A percentile compares a stretch with the other conserved stretches of the same genome.
Evolutionary conservation across 2,329 filamentous ascomycete genomes (phyloP).

Genomic region (Colletotrichum sp.): DNA sequence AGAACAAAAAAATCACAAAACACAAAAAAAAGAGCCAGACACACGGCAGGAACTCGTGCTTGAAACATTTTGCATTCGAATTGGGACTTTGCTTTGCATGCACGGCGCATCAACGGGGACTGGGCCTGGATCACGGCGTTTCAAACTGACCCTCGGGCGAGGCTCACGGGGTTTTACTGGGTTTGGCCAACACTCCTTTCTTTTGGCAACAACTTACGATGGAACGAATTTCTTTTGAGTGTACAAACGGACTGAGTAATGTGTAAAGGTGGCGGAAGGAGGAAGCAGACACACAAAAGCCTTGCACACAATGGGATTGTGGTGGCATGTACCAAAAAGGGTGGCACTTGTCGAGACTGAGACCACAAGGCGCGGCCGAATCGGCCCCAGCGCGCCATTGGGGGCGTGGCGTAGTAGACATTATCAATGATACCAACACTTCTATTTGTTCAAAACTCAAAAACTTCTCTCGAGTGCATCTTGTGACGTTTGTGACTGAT

Average conservation of each 20-base stretch:
- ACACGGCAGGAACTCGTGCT: neutral
- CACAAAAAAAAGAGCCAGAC: neutral
- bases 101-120: constrained; percentile 15
- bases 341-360: neutral
- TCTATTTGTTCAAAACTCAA: constrained; percentile 1
- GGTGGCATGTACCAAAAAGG: constrained; percentile 13
- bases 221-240: constrained; percentile 17
- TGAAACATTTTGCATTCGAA: constrained; percentile 11
- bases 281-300: neutral
- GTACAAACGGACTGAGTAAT: constrained; percentile 11
- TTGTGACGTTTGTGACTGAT: neutral
- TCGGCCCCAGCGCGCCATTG: neutral
- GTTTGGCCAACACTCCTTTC: constrained; percentile 1
- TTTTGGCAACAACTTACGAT: constrained; percentile 3
- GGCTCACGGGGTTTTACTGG: neutral
- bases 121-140: constrained; percentile 10
- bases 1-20: neutral
- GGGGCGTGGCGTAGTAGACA: constrained; percentile 4
- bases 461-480: neutral
- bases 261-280: neutral
- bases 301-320: neutral
- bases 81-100: constrained; percentile 18
- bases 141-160: constrained; percentile 7
- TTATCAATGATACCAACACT: constrained; percentile 17
- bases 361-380: neutral